These are phyloP conservation scores for Chaetomium strumarium DNA, from an alignment of 2,329 filamentous ascomycete species.

Conservation along the genomic window DNA sequence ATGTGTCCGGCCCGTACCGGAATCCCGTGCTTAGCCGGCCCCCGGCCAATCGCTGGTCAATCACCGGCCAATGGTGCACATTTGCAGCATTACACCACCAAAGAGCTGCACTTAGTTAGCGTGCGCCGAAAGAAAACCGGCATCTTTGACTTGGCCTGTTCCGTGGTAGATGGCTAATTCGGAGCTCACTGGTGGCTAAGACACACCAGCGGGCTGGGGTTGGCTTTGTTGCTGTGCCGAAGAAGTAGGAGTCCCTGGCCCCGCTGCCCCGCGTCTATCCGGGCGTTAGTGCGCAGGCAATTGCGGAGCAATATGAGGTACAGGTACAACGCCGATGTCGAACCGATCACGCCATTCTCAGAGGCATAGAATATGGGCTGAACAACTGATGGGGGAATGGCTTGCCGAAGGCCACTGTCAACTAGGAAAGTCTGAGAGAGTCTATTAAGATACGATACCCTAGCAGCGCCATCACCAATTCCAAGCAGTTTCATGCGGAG, in stretches of 20 bases:
- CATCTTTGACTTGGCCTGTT: background rate
- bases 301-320: slow-evolving; percentile 17
- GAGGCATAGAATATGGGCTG: slow-evolving; percentile 10
- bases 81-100: too few species aligned
- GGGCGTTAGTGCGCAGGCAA: slow-evolving; percentile 2
- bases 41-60: too few species aligned
- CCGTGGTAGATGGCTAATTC: background rate
- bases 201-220: background rate
- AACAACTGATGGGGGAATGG: background rate
- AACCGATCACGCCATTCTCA: slow-evolving; percentile 34
- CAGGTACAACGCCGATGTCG: slow-evolving; percentile 25
- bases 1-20: too few species aligned
- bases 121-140: too few species aligned
- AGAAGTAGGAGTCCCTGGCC: slow-evolving; percentile 4
- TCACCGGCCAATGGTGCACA: too few species aligned
- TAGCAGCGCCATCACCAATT: slow-evolving; percentile 9
- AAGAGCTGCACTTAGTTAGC: too few species aligned
- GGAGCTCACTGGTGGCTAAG: background rate
- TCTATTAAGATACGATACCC: slow-evolving; percentile 12
- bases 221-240: slow-evolving; percentile 8
- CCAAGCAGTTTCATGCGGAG: background rate
- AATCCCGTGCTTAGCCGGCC: too few species aligned
- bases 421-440: slow-evolving; percentile 1
- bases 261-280: slow-evolving; percentile 12
- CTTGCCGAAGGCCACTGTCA: background rate